Base-by-base conservation (phyloP, 2,329 filamentous ascomycete genomes). In the Aquanectria penicillioides region DNA sequence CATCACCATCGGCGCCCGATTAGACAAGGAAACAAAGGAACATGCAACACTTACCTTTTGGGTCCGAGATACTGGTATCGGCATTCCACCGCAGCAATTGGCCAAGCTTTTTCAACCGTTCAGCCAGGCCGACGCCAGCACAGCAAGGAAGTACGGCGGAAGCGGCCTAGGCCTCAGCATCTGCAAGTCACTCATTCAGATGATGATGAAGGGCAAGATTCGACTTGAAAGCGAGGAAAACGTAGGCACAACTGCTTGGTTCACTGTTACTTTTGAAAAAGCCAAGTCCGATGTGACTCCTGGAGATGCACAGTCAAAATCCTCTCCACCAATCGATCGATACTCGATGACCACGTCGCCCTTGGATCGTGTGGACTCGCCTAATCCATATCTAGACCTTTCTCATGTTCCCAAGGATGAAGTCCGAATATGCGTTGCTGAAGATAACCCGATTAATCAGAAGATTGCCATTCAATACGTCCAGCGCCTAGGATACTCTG, bases 381-480 rank as follows among this genome's bases (percentile, higher is more conserved):
- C 71, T 17, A 78, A 80, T 49, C 79, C 82, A 4, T 83, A 85
- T 57, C 77, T 89, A 18, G 89, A 93, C 71, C 83, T 97, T 5
- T 89, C 89, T 15, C 83, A 83, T 56, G 85, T 97, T 6, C 87
- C 91, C 8, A 88, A 91, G 56, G 87, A 93, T 38, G 83, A 96
- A 54, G 81, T 98, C 25, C 89, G 92, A 26, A 89, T 98, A 25
- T 97, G 93, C 75, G 94, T 98, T 57, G 94, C 94, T 0, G 94
- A 98, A 71, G 94, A 98, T 78, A 97, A 97, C 66, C 86, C 90
- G 3, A 97, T 97, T 79, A 97, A 97, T 69, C 92, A 96, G 71
- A 93, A 91, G 74, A 97, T 97, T 66, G 94, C 94, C 1, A 92
- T 97, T 46, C 92, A 93, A 66, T 97, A 97, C 67, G 91, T 96